Evolutionary conservation across 2,329 filamentous ascomycete species (phyloP), one percentile per base, ranked within the genome.

Genomic region (Didymellaceae sp.): DNA sequence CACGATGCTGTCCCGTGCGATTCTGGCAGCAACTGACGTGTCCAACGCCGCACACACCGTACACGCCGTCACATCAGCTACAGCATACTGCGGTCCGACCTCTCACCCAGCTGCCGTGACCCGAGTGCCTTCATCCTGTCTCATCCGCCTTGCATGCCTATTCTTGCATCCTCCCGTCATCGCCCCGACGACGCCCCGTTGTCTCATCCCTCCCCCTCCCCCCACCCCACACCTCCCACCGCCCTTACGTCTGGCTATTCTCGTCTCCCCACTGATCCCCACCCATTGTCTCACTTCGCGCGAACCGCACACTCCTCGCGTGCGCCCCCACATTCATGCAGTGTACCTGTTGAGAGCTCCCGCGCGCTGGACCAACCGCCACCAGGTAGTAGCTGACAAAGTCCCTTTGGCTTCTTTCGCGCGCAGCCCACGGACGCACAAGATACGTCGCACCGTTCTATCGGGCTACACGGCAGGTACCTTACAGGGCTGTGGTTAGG

Each of bases 321-420:
- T n/a, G n/a, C n/a, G n/a, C n/a, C n/a, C n/a, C n/a, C n/a, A n/a
- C n/a, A n/a, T 10, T 6, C 21, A 40, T 35, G 41, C 41, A 7
- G 48, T 51, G 48, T 24, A 18, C 30, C 34, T 41, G 48, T 51
- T 51, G 48, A 45, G 41, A n/a, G n/a, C n/a, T n/a, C n/a, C n/a
- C n/a, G n/a, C n/a, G n/a, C n/a, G n/a, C n/a, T n/a, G n/a, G n/a
- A n/a, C n/a, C n/a, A n/a, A n/a, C n/a, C n/a, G n/a, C n/a, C n/a
- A n/a, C n/a, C n/a, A n/a, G n/a, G n/a, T n/a, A n/a, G n/a, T n/a
- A n/a, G n/a, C n/a, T n/a, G n/a, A 21, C 7, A 37, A 2, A 7
- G 21, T 4, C 6, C 14, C 30, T 5, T 32, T 8, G 6, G 7
- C 30, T n/a, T 9, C 30, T 11, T 16, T 9, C 14, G 30, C 14